Evolutionary conservation across 495 filamentous ascomycete species (phyloP), one percentile per base, ranked within the genome.

Genomic region (Melanomma pulvis-pyrius): DNA sequence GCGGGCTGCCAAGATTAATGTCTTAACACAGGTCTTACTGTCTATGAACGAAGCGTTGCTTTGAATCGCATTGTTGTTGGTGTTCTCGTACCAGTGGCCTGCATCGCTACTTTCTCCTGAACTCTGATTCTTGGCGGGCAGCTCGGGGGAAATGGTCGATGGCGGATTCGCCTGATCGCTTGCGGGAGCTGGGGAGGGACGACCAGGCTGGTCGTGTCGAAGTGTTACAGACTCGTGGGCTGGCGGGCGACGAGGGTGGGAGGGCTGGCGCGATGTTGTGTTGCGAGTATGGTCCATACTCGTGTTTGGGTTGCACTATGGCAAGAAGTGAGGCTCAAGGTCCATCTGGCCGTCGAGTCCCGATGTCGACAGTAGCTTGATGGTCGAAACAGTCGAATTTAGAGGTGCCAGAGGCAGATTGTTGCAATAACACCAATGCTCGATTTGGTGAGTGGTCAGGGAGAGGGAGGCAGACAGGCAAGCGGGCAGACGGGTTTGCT

Each of bases 61-160:
- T 25, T 64, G 49, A 1, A 56, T 26, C 0, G 76, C 69, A 32
- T 74, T 66, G 63, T 78, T 78, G 73, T 79, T 79, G 24, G 74
- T 74, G 17, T 67, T 69, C 17, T 79, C 77, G 59, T 78, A 79
- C 77, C 77, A 79, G 44, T 74, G 65, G 26, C 76, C 74, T 6
- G 74, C 74, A 57, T 78, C 75, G 56, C 77, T 79, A 64, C 76
- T 79, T 65, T 78, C 77, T 19, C 74, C 74, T 11, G 77, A 78
- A 48, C 75, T 77, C n/a, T 71, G 51, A 56, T 71, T 76, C 36
- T 67, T 58, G 17, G 28, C 48, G 1, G 41, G 22, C 5, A 65
- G 44, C 29, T 63, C 57, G 19, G 65, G 56, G 19, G 60, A 65
- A 3, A 34, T 21, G 28, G 53, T 52, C 21, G 65, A 61, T 0